Evolutionary conservation across 305 asterid species (phyloP), one percentile per base, ranked within the genome.

Genomic region (Rubia peregrina): DNA sequence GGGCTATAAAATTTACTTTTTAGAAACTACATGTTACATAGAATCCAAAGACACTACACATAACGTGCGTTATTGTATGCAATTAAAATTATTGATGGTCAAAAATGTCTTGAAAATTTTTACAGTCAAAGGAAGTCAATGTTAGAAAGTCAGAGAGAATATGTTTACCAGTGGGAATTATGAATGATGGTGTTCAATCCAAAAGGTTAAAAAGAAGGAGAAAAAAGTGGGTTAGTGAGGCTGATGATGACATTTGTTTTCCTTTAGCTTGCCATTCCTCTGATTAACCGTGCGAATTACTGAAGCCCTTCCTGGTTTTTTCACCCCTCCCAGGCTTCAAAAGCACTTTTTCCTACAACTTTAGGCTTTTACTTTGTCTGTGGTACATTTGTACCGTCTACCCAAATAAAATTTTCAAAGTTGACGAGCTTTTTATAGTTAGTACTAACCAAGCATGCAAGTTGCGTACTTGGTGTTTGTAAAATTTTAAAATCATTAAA

Each of bases 241-340:
- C 70, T 82, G 80, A 84, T 86, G 77, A 86, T 88, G 79, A 75
- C 63, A 70, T 81, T 76, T 80, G 73, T 79, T 77, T 80, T 30
- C 78, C 87, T 82, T 87, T 86, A 79, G 75, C 76, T 80, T 69
- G 72, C 84, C 82, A 80, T 67, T 75, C 70, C 69, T 78, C 85
- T 77, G 70, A 83, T 78, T 75, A 83, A 67, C 80, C 74, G 84
- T 79, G 87, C 77, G 78, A 84, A 82, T 63, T 83, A 80, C 80
- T 80, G 83, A 77, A 80, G 69, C 69, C 46, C 68, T 1, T 83
- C 83, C 75, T 85, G 77, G 79, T 3, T 21, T 75, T 76, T 72
- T 69, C 74, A 77, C 74, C 82, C 77, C 71, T 73, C 70, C 69
- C 77, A 74, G 62, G 65, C 62, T 73, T 41, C 69, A 48, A 64